phyloP scores from a whole-genome alignment of 1,139 yeast species.

The Scheffersomyces titani region DNA sequence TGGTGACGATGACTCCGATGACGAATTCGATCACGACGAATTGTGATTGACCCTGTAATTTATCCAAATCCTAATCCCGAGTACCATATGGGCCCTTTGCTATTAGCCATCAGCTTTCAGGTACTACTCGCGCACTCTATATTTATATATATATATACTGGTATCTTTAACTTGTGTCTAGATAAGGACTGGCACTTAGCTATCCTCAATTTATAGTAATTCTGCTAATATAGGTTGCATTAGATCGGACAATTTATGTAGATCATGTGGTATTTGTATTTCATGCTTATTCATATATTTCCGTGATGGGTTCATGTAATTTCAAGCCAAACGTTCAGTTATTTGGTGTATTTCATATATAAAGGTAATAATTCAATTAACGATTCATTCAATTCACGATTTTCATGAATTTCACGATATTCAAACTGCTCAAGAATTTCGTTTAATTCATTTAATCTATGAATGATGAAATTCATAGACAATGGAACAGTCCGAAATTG shows the following conservation, averaged over 20 bases:
- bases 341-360: no score
- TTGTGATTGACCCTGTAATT: slow-evolving; percentile 25
- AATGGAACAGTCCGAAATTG: not conserved
- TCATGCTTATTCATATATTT: no score
- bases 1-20: slow-evolving; percentile 62
- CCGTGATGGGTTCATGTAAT: not conserved
- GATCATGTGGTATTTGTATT: no score
- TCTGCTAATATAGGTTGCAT: not conserved
- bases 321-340: no score
- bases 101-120: not conserved
- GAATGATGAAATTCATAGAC: not conserved
- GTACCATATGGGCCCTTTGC: not conserved
- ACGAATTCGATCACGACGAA: slow-evolving; percentile 63
- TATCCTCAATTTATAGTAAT: not conserved
- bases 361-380: no score
- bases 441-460: not conserved
- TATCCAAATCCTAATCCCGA: not conserved
- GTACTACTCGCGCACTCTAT: not conserved
- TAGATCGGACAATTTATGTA: not conserved
- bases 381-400: no score
- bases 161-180: not conserved
- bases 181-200: not conserved
- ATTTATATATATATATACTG: not conserved
- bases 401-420: no score
- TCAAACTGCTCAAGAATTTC: no score